Conservation (phyloP, 495 filamentous ascomycete species). For the Tuber indicum region DNA sequence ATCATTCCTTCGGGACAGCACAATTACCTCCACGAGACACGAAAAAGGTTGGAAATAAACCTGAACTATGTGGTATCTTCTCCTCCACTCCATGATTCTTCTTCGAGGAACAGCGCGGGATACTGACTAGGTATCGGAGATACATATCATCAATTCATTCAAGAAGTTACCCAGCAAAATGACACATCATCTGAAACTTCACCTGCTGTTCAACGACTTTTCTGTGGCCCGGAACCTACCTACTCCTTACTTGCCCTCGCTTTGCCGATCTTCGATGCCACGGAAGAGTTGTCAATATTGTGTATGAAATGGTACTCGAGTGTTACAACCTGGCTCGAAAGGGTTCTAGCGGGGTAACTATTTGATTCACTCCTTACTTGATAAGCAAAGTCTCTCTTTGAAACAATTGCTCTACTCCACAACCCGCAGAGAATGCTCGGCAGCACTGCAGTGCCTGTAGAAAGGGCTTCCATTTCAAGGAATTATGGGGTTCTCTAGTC, state of each 20-base stretch:
- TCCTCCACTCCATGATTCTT: not conserved
- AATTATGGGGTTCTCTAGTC: not conserved
- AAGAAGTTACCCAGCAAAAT: not conserved
- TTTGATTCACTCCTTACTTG: not conserved
- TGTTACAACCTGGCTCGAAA: not conserved
- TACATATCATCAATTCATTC: constrained; percentile 3
- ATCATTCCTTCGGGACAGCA: not conserved
- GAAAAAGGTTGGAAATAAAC: constrained; percentile 1
- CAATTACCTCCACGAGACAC: not conserved
- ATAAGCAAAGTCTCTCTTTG: not conserved
- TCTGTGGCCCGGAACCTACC: not conserved
- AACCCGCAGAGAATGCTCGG: not conserved
- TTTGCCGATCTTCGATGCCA: not conserved
- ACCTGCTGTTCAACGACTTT: not conserved
- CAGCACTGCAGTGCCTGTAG: not conserved
- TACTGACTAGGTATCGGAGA: not conserved
- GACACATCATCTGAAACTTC: constrained; percentile 5
- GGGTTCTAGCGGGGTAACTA: not conserved
- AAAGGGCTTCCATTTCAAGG: not conserved
- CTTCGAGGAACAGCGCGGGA: not conserved
- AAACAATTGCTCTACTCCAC: not conserved
- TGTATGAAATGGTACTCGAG: not conserved
- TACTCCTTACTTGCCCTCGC: not conserved
- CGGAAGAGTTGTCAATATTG: not conserved
- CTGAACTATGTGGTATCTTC: not conserved